A percentile compares a stretch with the other conserved stretches of the same genome.
Evolutionary conservation across 1,139 yeast genomes (phyloP).

Genomic region (Meyerozyma guilliermondii): DNA sequence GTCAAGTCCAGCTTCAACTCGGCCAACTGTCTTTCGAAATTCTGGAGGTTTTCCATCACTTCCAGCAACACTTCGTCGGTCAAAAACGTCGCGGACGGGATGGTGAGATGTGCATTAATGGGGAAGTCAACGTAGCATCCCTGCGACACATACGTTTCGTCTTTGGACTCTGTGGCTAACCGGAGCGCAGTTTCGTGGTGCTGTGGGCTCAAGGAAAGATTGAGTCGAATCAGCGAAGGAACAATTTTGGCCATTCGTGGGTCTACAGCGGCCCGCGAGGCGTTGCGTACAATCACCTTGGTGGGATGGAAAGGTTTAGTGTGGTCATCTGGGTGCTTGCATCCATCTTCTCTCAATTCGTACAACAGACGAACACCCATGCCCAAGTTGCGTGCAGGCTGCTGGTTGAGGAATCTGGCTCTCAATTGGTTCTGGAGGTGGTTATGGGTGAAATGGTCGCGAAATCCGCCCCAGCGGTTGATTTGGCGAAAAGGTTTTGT

Average conservation of each 20-base stretch:
- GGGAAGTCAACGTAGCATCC: constrained; percentile 55
- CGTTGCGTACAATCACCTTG: background rate
- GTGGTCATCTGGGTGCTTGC: background rate
- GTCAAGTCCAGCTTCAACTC: constrained; percentile 31
- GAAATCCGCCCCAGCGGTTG: background rate
- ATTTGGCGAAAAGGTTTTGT: background rate
- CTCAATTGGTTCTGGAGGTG: background rate
- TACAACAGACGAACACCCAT: constrained; percentile 1
- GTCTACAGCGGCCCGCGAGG: background rate
- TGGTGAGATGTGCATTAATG: constrained; percentile 29
- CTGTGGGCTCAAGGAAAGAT: constrained; percentile 28
- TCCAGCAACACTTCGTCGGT: constrained; percentile 42
- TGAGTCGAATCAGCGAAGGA: constrained; percentile 8
- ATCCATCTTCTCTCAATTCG: background rate
- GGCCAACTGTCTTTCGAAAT: constrained; percentile 29
- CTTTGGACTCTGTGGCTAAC: constrained; percentile 28
- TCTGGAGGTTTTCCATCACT: constrained; percentile 29
- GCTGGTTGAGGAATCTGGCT: background rate
- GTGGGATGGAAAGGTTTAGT: background rate
- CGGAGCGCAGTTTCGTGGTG: constrained; percentile 34
- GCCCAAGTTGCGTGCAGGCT: constrained; percentile 1
- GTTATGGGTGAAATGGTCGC: background rate
- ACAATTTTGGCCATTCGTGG: background rate
- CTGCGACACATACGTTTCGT: constrained; percentile 8
- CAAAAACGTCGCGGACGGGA: constrained; percentile 49